Evolutionary conservation across 805 yeast species (phyloP).

Genomic region (Lachancea fermentati): DNA sequence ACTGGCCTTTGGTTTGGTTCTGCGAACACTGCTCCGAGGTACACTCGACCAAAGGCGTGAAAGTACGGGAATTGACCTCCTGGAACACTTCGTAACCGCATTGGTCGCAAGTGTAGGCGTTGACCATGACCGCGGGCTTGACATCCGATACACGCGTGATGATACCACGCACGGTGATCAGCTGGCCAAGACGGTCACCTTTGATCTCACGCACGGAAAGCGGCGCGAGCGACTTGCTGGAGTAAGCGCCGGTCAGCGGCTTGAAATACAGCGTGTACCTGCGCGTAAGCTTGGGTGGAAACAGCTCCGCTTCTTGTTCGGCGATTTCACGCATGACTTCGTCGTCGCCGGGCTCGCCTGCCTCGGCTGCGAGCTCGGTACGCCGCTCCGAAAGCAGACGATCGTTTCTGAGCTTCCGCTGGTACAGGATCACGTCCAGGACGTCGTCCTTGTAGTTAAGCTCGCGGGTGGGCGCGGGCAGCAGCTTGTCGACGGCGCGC

Average conservation of each 20-base stretch:
- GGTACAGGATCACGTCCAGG: slow-evolving; percentile 85
- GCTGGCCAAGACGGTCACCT: slow-evolving; percentile 77
- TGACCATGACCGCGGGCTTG: slow-evolving; percentile 84
- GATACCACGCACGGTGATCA: slow-evolving; percentile 88
- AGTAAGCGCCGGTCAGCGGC: slow-evolving; percentile 52
- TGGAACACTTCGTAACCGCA: slow-evolving; percentile 97
- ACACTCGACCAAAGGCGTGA: slow-evolving; percentile 85
- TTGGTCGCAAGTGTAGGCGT: slow-evolving; percentile 94
- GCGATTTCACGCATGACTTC: slow-evolving; percentile 32
- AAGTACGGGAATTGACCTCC: slow-evolving; percentile 79
- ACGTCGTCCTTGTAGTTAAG: slow-evolving; percentile 82
- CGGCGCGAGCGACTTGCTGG: slow-evolving; percentile 42
- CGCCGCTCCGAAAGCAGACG: slow-evolving; percentile 62
- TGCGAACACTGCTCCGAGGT: slow-evolving; percentile 71
- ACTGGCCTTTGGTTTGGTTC: slow-evolving; percentile 80
- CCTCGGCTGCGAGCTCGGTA: slow-evolving; percentile 43
- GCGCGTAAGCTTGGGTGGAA: slow-evolving; percentile 83
- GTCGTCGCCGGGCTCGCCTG: slow-evolving; percentile 20
- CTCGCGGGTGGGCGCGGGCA: slow-evolving; percentile 82
- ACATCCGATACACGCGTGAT: slow-evolving; percentile 95
- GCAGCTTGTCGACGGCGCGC: slow-evolving; percentile 64
- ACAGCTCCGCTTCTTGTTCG: slow-evolving; percentile 45
- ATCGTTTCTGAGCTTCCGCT: slow-evolving; percentile 77
- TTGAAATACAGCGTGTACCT: slow-evolving; percentile 82
- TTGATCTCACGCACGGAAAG: slow-evolving; percentile 86